Conservation (phyloP, 1,139 yeast species). For the Protomyces gravidus region DNA sequence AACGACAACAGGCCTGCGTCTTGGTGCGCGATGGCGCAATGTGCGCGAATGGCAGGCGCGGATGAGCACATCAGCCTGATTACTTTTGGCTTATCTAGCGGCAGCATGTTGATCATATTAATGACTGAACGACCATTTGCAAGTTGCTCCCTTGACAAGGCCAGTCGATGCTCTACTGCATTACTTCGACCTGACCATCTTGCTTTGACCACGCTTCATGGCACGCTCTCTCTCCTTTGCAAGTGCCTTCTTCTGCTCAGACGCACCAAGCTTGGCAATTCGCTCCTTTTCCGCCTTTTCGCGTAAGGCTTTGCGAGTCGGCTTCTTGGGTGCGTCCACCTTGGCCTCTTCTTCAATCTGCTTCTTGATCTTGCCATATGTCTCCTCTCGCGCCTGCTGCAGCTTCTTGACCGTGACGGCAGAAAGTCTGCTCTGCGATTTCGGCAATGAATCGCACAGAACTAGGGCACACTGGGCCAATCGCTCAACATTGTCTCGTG, state of each 20-base stretch:
- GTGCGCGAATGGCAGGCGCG: constrained; percentile 28
- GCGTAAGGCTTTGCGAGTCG: constrained; percentile 65
- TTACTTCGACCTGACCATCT: constrained; percentile 1
- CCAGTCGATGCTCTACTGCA: too few species aligned
- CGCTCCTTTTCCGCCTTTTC: constrained; percentile 65
- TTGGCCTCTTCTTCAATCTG: constrained; percentile 57
- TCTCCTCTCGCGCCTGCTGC: constrained; percentile 50
- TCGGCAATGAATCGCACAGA: constrained; percentile 52
- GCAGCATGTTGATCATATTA: too few species aligned
- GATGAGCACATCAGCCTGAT: constrained; percentile 6
- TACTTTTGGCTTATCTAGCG: neutral
- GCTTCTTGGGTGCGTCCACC: constrained; percentile 64
- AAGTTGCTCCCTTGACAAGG: too few species aligned
- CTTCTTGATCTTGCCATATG: constrained; percentile 52
- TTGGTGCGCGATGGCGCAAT: constrained; percentile 24
- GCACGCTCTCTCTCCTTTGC: constrained; percentile 37
- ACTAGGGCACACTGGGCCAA: constrained; percentile 44
- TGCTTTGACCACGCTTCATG: constrained; percentile 29
- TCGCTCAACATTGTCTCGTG: constrained; percentile 21
- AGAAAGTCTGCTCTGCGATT: constrained; percentile 45
- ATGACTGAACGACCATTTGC: too few species aligned
- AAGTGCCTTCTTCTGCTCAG: constrained; percentile 46
- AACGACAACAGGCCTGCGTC: constrained; percentile 25
- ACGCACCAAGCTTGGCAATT: constrained; percentile 62
- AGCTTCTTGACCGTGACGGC: constrained; percentile 50